Conservation (phyloP, 768 basidiomycete genomes). For the Sarcodon aspratus region DNA sequence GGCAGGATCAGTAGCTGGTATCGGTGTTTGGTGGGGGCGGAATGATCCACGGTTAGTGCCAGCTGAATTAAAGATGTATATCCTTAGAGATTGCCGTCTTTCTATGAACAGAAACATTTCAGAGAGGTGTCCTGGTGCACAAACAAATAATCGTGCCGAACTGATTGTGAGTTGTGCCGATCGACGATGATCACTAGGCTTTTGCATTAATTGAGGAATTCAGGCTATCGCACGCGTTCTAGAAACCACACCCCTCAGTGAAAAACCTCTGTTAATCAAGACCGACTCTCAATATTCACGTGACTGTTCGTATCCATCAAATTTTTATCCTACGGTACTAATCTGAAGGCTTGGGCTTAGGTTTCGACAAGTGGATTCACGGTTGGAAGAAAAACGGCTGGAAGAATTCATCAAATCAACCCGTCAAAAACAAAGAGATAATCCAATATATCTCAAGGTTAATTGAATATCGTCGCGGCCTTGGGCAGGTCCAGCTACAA, state of each 20-base stretch:
- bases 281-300: conserved; percentile 85
- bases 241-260: conserved; percentile 52
- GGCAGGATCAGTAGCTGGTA: conserved; percentile 53
- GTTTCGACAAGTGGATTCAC: conserved; percentile 54
- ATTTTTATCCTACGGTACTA: not conserved
- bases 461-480: conserved; percentile 36
- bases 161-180: conserved; percentile 48
- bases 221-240: conserved; percentile 81
- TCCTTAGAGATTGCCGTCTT: not conserved
- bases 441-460: conserved; percentile 62
- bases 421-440: conserved; percentile 63
- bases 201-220: not conserved
- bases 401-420: conserved; percentile 29
- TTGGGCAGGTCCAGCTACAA: conserved; percentile 42
- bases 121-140: conserved; percentile 72
- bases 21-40: conserved; percentile 85
- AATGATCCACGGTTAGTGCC: conserved; percentile 44
- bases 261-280: conserved; percentile 56
- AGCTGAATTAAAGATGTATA: not conserved
- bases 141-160: conserved; percentile 87
- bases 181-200: not conserved
- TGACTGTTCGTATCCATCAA: conserved; percentile 36
- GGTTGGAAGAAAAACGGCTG: conserved; percentile 55
- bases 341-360: conserved; percentile 26
- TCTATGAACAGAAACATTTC: conserved; percentile 50